Evolutionary conservation across 2,329 filamentous ascomycete genomes (phyloP).

Genomic region (Aspergillus cejpii): DNA sequence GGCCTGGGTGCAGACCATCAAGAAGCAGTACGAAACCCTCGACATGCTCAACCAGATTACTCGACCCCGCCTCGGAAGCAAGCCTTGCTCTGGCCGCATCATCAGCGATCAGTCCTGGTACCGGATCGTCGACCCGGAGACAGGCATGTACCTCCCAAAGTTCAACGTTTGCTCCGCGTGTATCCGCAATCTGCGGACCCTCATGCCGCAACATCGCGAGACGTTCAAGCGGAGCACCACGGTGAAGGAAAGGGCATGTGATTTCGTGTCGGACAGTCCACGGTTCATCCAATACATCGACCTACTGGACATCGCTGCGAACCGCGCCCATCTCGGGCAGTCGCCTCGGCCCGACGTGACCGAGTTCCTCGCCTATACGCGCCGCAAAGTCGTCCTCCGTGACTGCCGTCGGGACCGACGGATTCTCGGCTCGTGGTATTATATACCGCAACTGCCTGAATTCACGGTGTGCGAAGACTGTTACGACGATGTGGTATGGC

Average conservation of each 20-base stretch:
- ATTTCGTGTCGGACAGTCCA: conserved; percentile 57
- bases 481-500: conserved; percentile 71
- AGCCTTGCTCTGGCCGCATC: conserved; percentile 54
- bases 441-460: conserved; percentile 65
- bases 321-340: conserved; percentile 27
- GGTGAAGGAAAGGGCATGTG: conserved; percentile 55
- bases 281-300: conserved; percentile 54
- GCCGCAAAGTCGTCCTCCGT: conserved; percentile 50
- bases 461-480: conserved; percentile 85
- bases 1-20: conserved; percentile 72
- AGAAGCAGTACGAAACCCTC: conserved; percentile 60
- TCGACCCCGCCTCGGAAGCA: conserved; percentile 51
- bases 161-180: conserved; percentile 74
- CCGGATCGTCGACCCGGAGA: conserved; percentile 63
- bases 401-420: conserved; percentile 63
- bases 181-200: conserved; percentile 60
- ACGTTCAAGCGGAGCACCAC: conserved; percentile 51
- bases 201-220: conserved; percentile 66
- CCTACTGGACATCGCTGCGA: conserved; percentile 49
- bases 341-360: conserved; percentile 47
- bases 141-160: conserved; percentile 56
- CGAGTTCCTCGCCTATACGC: conserved; percentile 58
- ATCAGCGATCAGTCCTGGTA: conserved; percentile 63
- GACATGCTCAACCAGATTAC: conserved; percentile 64
- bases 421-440: conserved; percentile 66